Evolutionary conservation across 805 yeast species (phyloP).

Genomic region (Tetrapisispora arboricola): DNA sequence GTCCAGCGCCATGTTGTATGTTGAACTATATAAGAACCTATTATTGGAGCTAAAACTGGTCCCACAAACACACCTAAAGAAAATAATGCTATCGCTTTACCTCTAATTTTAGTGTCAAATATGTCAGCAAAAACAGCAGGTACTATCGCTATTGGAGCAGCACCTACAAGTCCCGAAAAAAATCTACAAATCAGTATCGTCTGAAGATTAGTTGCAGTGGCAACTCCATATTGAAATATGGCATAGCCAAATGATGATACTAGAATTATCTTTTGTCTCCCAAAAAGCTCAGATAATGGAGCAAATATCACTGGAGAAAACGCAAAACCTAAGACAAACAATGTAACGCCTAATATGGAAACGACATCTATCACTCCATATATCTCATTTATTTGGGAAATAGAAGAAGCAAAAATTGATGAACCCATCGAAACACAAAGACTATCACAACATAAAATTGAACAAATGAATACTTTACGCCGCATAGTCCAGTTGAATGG

Average conservation of each 20-base stretch:
- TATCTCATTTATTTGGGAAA: slow-evolving; percentile 36
- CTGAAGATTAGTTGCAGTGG: slow-evolving; percentile 67
- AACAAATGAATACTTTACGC: slow-evolving; percentile 38
- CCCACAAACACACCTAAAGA: slow-evolving; percentile 66
- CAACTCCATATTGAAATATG: slow-evolving; percentile 63
- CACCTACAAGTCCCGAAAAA: slow-evolving; percentile 72
- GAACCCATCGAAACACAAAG: slow-evolving; percentile 63
- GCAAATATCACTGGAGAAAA: slow-evolving; percentile 89
- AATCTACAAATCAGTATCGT: slow-evolving; percentile 69
- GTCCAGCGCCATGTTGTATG: slow-evolving; percentile 81
- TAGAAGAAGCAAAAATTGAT: slow-evolving; percentile 65
- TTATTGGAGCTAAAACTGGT: slow-evolving; percentile 78
- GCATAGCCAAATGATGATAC: slow-evolving; percentile 47
- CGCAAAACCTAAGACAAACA: slow-evolving; percentile 86
- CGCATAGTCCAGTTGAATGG: slow-evolving; percentile 66
- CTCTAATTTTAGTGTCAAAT: slow-evolving; percentile 56
- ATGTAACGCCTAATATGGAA: slow-evolving; percentile 63
- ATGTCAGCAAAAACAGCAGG: slow-evolving; percentile 85
- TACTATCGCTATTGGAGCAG: slow-evolving; percentile 75
- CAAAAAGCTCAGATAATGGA: slow-evolving; percentile 71
- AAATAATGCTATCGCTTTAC: slow-evolving; percentile 66
- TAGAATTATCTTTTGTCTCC: slow-evolving; percentile 54
- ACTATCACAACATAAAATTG: slow-evolving; percentile 38
- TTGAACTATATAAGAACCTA: slow-evolving; percentile 59
- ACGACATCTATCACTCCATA: slow-evolving; percentile 58